Base-by-base conservation (phyloP, 1,139 yeast genomes). In the Taphrina communis region DNA sequence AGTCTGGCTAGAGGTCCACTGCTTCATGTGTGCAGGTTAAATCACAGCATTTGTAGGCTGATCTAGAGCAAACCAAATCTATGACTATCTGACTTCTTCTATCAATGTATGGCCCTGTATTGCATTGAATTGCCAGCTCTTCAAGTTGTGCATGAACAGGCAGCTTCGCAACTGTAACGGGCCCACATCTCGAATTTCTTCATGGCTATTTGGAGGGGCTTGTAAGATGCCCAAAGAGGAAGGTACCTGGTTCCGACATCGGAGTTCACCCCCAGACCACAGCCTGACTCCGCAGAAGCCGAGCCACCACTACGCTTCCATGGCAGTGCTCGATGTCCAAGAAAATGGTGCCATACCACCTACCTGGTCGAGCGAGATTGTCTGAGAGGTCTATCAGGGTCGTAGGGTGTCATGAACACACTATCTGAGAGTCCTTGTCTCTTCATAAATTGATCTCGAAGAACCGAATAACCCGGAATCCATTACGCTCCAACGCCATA, bases 291-390 rank as follows among this genome's bases (percentile, higher is more conserved):
- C 53, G 36, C 53, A 50, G 12, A 6, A 6, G 31, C 35, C 8
- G 53, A 9, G 36, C 53, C 53, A 50, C 53, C 53, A 50, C 53
- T 50, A 50, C 36, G 42, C n/a, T 2, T 12, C 51, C 51, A 19
- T 46, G 21, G 6, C 4, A 4, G 8, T 46, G n/a, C 51, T n/a
- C 11, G 9, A 17, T 6, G 11, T 4, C 51, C 31, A 50, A 21
- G 11, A 50, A 50, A 36, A 50, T 4, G 36, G 36, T 21, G 36
- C 36, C 53, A 50, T 50, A 50, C 53, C 19, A 21, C 14, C 53
- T 50, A 50, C 19, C 36, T 11, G 12, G 11, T 14, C 12, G 11
- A 8, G 53, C 8, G n/a, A 2, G 36, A 50, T 6, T 9, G 3
- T 50, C 12, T 21, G 35, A 35, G 14, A 8, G 21, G n/a, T 35